Evolutionary conservation across 257 asterid genomes (phyloP), one percentile per base, ranked within the genome.

Genomic region (Plantago elongata): DNA sequence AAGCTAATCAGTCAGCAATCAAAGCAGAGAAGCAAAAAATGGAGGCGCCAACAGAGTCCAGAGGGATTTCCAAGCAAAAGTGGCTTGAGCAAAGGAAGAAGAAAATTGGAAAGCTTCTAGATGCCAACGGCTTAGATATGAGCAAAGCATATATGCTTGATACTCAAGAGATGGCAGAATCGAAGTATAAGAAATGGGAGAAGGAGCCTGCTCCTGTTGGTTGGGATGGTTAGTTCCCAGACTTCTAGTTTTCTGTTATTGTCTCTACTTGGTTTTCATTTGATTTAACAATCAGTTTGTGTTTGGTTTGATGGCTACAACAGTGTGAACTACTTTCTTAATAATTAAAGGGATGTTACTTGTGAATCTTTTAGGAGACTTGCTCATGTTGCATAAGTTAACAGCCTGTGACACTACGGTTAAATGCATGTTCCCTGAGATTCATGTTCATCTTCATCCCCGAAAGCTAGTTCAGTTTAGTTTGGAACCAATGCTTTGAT

Each of bases 31-130:
- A 83, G 80, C 87, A 90, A 76, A 85, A 74, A 70, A 47, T 60
- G 60, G 96, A 93, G 63, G 68, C 83, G 66, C 90, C 92, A 11
- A 74, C 70, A 27, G 99, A 93, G 71, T 81, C 95, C 48, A 83
- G 98, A 75, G 98, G 99, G 51, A 78, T 86, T 74, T 88, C 96
- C 64, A 92, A 92, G 83, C 89, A 89, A 76, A 92, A 92, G 63
- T 92, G 98, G 98, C 83, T 91, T 0, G 94, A 93, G 78, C 95
- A 93, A 66, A 87, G 96, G 83, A 93, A 83, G 81, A 89, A 87
- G 82, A 93, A 83, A 78, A 87, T 89, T 22, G 97, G 99, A 5
- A 87, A 78, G 73, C 84, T 89, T 72, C 76, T 93, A 9, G 99
- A 89, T 64, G 84, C 97, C 61, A 93, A 93, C 76, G 97, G 97